phyloP scores from a whole-genome alignment of 2,329 filamentous ascomycete genomes.

The Penicillium sp. region DNA sequence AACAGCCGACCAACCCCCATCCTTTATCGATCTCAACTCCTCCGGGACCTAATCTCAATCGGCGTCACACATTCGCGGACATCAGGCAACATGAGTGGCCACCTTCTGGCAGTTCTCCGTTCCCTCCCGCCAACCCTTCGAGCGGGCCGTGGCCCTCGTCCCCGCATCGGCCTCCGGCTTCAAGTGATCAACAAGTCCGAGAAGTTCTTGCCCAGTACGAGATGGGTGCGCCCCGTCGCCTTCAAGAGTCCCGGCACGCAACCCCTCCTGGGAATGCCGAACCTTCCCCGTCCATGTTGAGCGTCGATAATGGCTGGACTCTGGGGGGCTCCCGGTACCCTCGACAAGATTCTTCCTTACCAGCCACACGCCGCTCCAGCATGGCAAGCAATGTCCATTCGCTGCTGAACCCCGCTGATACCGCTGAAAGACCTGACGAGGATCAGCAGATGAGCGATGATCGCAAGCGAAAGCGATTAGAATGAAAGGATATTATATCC shows the following conservation, averaged over 20 bases:
- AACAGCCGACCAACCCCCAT: constrained; percentile 61
- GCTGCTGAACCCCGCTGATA: constrained; percentile 62
- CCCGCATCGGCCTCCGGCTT: constrained; percentile 48
- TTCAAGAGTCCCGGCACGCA: constrained; percentile 47
- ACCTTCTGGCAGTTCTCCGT: constrained; percentile 55
- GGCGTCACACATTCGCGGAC: constrained; percentile 90
- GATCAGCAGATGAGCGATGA: constrained; percentile 55
- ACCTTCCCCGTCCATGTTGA: constrained; percentile 46
- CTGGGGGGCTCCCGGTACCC: constrained; percentile 44
- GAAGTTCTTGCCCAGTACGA: constrained; percentile 62
- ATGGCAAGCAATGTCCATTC: constrained; percentile 67
- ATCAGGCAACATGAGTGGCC: constrained; percentile 83
- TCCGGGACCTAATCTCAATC: constrained; percentile 61
- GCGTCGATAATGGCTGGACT: constrained; percentile 52
- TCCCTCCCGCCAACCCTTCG: constrained; percentile 58
- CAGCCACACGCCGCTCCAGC: constrained; percentile 61
- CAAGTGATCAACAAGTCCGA: constrained; percentile 57
- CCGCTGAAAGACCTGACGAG: constrained; percentile 59
- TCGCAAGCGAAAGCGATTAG: constrained; percentile 55
- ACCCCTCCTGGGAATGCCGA: constrained; percentile 50
- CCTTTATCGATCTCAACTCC: constrained; percentile 54
- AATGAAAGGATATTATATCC: constrained; percentile 28
- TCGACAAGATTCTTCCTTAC: constrained; percentile 41
- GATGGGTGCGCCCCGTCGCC: constrained; percentile 50
- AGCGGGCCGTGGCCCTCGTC: constrained; percentile 65